Evolutionary conservation across 805 yeast genomes (phyloP), one percentile per base, ranked within the genome.

Genomic region (Crinitomyces ghanaensis): DNA sequence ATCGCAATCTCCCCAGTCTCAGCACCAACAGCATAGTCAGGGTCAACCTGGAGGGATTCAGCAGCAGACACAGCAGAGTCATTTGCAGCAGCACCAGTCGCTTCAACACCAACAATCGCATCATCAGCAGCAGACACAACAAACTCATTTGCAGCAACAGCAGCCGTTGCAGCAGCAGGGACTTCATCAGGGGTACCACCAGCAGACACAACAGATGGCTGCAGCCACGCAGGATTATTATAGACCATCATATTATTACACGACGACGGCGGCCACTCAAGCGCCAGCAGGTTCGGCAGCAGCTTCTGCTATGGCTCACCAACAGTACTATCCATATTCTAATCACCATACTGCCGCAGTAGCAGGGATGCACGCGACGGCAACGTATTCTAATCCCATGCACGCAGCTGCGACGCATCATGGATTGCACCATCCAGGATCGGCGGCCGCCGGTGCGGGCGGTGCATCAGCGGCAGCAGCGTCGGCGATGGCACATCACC

Each of bases 41-140:
- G n/a, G n/a, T n/a, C n/a, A n/a, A n/a, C n/a, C n/a, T n/a, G n/a
- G n/a, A n/a, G n/a, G n/a, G n/a, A n/a, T n/a, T n/a, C n/a, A n/a
- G n/a, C n/a, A n/a, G n/a, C n/a, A n/a, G n/a, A n/a, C n/a, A n/a
- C n/a, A n/a, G n/a, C n/a, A n/a, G n/a, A n/a, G n/a, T n/a, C n/a
- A n/a, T n/a, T n/a, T n/a, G n/a, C n/a, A n/a, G n/a, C 39, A 33
- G 20, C 42, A 34, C 15, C 39, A 36, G 6, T 36, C 47, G 33
- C 37, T 35, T 33, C 48, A 42, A 37, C 40, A 38, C 9, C 44
- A 40, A 17, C 38, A 32, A 23, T 30, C 21, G 19, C 39, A 27
- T 22, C 44, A 38, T 30, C 41, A 30, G 29, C 40, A 28, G 16
- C 30, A 35, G n/a, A 20, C 18, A 4, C 41, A 37, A 20, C 37